These are phyloP conservation scores for Cladophialophora bantiana DNA, from an alignment of 2,329 filamentous ascomycete species.

Conservation along the genomic window DNA sequence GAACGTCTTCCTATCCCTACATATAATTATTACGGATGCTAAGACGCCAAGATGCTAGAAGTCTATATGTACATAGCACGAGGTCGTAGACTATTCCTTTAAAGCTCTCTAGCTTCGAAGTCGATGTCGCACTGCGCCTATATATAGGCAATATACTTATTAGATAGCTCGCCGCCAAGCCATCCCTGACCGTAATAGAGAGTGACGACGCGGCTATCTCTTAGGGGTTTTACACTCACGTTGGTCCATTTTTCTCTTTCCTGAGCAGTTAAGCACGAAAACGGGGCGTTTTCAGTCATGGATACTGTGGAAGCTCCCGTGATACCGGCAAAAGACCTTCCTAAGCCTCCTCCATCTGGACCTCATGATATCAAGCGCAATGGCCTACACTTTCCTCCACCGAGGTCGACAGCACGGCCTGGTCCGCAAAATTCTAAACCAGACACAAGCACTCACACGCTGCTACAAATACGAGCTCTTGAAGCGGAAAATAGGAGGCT, in stretches of 20 bases:
- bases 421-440: not conserved
- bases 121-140: too few species aligned
- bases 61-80: too few species aligned
- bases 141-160: too few species aligned
- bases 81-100: too few species aligned
- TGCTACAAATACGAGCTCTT: not conserved
- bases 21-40: too few species aligned
- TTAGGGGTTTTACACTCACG: too few species aligned
- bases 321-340: not conserved
- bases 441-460: not conserved
- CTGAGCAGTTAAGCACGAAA: not conserved
- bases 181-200: not conserved
- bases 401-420: slow-evolving; percentile 3
- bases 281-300: not conserved
- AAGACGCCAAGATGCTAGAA: too few species aligned
- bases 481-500: not conserved
- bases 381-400: not conserved
- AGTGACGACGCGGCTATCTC: not conserved
- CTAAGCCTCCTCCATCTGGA: not conserved
- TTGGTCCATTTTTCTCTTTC: not conserved
- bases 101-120: too few species aligned
- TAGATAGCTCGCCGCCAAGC: too few species aligned
- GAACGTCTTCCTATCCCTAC: not conserved
- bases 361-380: not conserved
- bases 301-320: not conserved